A percentile compares a stretch with the other conserved stretches of the same genome.
Evolutionary conservation across 352 stramenopile species (phyloP).

Genomic region (Hyaloperonospora brassicae): DNA sequence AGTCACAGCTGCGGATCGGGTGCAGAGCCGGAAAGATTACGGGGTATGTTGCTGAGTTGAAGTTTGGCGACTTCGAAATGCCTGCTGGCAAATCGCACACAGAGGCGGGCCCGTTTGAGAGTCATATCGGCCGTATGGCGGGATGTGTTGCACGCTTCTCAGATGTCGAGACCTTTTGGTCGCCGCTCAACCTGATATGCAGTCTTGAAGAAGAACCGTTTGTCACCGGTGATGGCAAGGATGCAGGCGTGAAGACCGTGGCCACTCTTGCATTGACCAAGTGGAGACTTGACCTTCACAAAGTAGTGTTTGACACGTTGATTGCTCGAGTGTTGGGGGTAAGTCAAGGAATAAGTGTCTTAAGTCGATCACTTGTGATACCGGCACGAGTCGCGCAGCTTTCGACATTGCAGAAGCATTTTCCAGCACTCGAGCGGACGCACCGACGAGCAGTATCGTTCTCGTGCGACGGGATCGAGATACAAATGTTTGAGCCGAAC

Average conservation of each 20-base stretch:
- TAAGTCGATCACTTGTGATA: constrained; percentile 10
- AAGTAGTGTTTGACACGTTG: constrained; percentile 22
- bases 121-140: constrained; percentile 17
- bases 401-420: background rate
- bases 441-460: constrained; percentile 24
- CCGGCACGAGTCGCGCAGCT: constrained; percentile 2
- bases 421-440: background rate
- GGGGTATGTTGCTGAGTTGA: constrained; percentile 28
- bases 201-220: constrained; percentile 29
- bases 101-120: constrained; percentile 27
- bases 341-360: constrained; percentile 6
- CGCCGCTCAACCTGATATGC: constrained; percentile 41
- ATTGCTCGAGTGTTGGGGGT: constrained; percentile 10
- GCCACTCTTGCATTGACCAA: constrained; percentile 25
- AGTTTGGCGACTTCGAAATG: constrained; percentile 3
- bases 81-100: constrained; percentile 1
- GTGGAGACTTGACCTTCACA: constrained; percentile 26
- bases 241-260: constrained; percentile 4
- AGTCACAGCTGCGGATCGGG: constrained; percentile 31
- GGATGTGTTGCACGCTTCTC: constrained; percentile 12
- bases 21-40: constrained; percentile 47
- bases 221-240: too few relatives aligned
- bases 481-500: constrained; percentile 24
- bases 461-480: constrained; percentile 51
- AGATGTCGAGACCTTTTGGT: constrained; percentile 32